Base-by-base conservation (phyloP, 1,284 basidiomycete genomes). In the Leccinum solheimii region DNA sequence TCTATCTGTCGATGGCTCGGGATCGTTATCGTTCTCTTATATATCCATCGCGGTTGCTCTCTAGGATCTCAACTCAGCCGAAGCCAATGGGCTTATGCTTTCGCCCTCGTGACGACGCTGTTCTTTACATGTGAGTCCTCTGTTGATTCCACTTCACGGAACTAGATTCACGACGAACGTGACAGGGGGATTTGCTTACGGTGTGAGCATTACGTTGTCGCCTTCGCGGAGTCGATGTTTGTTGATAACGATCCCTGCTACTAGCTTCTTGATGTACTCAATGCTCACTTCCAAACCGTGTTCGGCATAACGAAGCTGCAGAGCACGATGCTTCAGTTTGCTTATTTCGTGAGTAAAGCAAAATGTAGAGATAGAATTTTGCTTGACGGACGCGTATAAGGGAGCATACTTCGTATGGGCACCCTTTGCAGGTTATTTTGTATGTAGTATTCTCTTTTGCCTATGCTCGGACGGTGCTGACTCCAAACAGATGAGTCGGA, bases 291-390 rank as follows among this genome's bases (percentile, higher is more conserved):
- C 75, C 91, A 91, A 77, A 74, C 71, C 11, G 84, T 91, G 9
- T 88, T 92, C 66, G 79, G 80, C 2, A 90, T 92, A 72, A 82
- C 83, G 51, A 91, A 89, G 68, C 83, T 90, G 19, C 86, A 94
- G 73, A 93, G 90, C 52, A 93, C 94, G 1, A 84, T 92, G 62
- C 82, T 96, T 34, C 94, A 96, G 72, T 83, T 92, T 8, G 91
- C 91, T 4, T 95, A 95, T 76, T 95, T 95, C 66, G 89, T 78
- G 62, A 67, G 77, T 65, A 58, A 57, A 21, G 19, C 19, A 21
- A 36, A 14, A 36, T 51, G 16, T 45, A 2, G 13, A 64, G 59
- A 62, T 11, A 13, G 8, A 26, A 32, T 26, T 30, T 59, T 7
- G 4, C 55, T 49, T 49, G 50, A 66, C 56, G 34, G 36, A 21